Percentiles rank a stretch among this genome's conserved stretches.
Conservation (phyloP, 73 alveolate genomes). For the Paramecium tetraurelia region DNA sequence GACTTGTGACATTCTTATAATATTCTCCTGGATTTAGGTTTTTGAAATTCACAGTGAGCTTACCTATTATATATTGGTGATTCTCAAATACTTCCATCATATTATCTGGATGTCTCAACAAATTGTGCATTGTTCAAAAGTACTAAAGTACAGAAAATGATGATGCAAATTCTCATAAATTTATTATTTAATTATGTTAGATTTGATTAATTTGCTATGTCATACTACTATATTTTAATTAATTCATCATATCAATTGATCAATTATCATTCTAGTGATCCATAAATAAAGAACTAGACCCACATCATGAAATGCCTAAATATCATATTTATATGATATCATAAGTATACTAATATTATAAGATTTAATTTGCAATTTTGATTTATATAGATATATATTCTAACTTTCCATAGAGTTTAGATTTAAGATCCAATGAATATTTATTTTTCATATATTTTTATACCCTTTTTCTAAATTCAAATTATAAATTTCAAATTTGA, state of each 20-base stretch:
- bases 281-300: background rate
- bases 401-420: background rate
- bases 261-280: background rate
- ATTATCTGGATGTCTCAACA: background rate
- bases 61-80: background rate
- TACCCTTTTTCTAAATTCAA: no score
- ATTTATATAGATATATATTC: background rate
- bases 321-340: no score
- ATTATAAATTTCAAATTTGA: no score
- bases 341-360: no score
- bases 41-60: background rate
- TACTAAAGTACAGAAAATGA: background rate
- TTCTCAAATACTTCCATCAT: background rate
- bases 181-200: background rate
- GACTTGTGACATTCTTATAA: background rate
- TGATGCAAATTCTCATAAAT: background rate
- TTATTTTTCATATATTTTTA: no score
- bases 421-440: no score
- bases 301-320: background rate
- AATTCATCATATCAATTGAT: background rate
- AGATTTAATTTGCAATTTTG: no score
- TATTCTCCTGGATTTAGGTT: conserved; percentile 19
- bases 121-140: background rate
- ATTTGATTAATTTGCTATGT: background rate
- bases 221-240: background rate